Evolutionary conservation across 371 early-diverging fungal genomes (phyloP), one percentile per base, ranked within the genome.

Genomic region (Zancudomyces culisetae): DNA sequence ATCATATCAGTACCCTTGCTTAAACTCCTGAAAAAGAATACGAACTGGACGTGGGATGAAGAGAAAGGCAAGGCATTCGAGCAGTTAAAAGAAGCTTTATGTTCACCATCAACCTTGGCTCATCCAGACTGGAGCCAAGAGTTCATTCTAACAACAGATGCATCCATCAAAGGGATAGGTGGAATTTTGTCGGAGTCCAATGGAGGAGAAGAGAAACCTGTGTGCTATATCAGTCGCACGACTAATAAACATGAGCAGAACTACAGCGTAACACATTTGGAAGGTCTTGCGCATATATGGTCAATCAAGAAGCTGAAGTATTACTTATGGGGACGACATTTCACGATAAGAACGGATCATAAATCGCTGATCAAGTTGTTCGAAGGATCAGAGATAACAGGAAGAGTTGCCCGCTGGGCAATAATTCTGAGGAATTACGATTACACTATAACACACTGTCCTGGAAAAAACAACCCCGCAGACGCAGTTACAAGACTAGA

Each of bases 201-300:
- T 3, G 43, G 22, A 50, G 35, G 22, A 2, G 4, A 1, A n/a
- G 45, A 12, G 48, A 42, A 21, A 20, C 24, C 18, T 55, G 47
- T 39, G 55, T 55, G 0, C 1, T 41, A 4, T 41, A 53, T 0
- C 49, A 42, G 1, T 49, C 53, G 47, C 49, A 27, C 61, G 54
- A 46, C 28, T 40, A 18, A 18, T 43, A 2, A 54, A 58, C 52
- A 55, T 54, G 1, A 18, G 23, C 19, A 24, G 18, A 42, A 56
- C 43, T 22, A 60, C 59, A 40, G 65, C 18, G 62, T 64, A 1
- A 70, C 54, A 67, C 69, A 72, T 4, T 72, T 70, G 1, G 67
- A 70, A 51, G 68, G 70, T 10, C 57, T 69, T 59, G 27, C 54
- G 18, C 48, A 59, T 2, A 43, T 54, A 18, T 68, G 58, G 47